phyloP scores from a whole-genome alignment of 345 rosid species.

The Barbarea vulgaris region DNA sequence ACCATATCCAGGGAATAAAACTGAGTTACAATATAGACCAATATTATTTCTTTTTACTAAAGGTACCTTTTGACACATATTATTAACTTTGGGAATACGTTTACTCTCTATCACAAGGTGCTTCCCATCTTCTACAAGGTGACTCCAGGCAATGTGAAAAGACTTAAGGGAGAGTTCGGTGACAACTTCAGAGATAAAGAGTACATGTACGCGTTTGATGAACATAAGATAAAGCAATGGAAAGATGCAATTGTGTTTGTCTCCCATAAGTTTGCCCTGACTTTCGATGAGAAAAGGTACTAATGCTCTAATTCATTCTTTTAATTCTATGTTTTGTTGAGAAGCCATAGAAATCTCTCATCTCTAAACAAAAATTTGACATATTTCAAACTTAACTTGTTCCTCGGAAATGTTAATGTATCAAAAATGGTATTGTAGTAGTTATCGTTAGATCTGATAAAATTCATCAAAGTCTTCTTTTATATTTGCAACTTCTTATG shows the following conservation, averaged over 20 bases:
- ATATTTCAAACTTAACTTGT: background rate
- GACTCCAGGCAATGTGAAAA: background rate
- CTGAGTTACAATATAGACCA: background rate
- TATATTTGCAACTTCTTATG: background rate
- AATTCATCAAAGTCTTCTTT: background rate
- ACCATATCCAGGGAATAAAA: background rate
- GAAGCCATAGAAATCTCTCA: background rate
- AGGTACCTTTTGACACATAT: background rate
- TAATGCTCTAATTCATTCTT: background rate
- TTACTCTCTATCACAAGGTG: background rate
- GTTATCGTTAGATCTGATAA: background rate
- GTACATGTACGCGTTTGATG: background rate
- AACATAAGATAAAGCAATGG: background rate
- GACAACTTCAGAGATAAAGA: background rate
- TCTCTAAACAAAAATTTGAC: background rate
- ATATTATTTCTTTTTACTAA: too few relatives aligned
- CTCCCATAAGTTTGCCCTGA: too few relatives aligned
- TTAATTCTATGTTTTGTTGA: background rate
- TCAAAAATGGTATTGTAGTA: too few relatives aligned
- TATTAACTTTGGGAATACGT: background rate
- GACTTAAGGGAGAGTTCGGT: background rate
- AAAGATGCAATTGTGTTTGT: background rate
- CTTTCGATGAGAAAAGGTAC: background rate
- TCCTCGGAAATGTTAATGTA: background rate
- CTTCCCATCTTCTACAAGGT: conserved; percentile 2